These are phyloP conservation scores for Pugionium cornutum DNA, from an alignment of 345 rosid genomes.

Conservation along the genomic window DNA sequence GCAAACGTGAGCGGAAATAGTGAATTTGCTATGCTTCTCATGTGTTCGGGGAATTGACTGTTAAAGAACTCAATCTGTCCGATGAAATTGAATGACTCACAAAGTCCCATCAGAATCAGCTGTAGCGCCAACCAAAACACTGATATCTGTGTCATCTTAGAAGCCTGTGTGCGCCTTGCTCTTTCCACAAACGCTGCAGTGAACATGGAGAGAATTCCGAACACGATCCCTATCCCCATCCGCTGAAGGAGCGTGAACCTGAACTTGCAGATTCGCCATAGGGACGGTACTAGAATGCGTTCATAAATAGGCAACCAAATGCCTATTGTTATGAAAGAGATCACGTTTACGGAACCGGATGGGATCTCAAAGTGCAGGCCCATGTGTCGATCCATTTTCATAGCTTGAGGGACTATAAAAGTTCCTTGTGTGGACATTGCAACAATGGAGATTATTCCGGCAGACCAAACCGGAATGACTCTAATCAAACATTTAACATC, in stretches of 20 bases:
- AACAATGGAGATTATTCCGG: conserved; percentile 48
- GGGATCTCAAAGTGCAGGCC: conserved; percentile 63
- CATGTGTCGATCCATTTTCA: conserved; percentile 59
- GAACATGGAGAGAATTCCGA: conserved; percentile 54
- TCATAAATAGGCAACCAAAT: conserved; percentile 73
- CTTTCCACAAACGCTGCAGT: conserved; percentile 53
- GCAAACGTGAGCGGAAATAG: conserved; percentile 48
- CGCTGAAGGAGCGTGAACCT: conserved; percentile 62
- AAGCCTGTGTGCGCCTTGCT: conserved; percentile 42
- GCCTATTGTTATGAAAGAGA: conserved; percentile 51
- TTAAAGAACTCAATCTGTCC: conserved; percentile 70
- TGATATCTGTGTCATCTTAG: conserved; percentile 37
- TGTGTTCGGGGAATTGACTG: conserved; percentile 59
- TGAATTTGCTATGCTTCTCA: conserved; percentile 61
- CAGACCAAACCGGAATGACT: conserved; percentile 58
- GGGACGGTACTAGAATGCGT: conserved; percentile 48
- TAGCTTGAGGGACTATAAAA: conserved; percentile 54
- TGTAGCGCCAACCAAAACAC: conserved; percentile 58
- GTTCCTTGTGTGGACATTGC: conserved; percentile 51
- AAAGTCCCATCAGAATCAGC: conserved; percentile 50
- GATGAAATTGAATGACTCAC: conserved; percentile 55
- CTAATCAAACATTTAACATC: conserved; percentile 63
- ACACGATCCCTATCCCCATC: conserved; percentile 52
- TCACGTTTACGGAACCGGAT: conserved; percentile 45
- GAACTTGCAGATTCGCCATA: conserved; percentile 42